phyloP scores from a whole-genome alignment of 2,329 filamentous ascomycete genomes.

The Colletotrichum sp. region DNA sequence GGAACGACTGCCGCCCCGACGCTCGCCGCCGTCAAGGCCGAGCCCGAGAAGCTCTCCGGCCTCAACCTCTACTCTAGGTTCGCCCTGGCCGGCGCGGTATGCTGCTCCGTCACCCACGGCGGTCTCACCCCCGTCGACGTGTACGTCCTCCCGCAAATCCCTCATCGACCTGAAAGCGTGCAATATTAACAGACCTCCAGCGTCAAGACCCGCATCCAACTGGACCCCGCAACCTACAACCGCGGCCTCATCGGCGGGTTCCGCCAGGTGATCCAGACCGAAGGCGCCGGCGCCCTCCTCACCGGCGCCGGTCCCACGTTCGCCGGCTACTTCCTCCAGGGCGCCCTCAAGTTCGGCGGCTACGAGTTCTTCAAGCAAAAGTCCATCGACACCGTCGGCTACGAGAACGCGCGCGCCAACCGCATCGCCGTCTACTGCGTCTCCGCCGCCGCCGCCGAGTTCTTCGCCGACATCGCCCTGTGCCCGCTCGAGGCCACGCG shows the following conservation, averaged over 20 bases:
- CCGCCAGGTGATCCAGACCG: slow-evolving; percentile 81
- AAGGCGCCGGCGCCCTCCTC: slow-evolving; percentile 85
- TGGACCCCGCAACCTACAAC: slow-evolving; percentile 90
- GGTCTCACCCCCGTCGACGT: slow-evolving; percentile 98
- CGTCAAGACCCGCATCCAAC: slow-evolving; percentile 95
- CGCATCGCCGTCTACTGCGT: slow-evolving; percentile 82
- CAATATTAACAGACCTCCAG: slow-evolving; percentile 45
- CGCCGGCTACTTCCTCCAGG: slow-evolving; percentile 93
- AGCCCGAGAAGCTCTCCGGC: slow-evolving; percentile 49
- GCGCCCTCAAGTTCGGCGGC: slow-evolving; percentile 90
- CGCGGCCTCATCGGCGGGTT: slow-evolving; percentile 84
- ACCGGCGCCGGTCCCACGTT: slow-evolving; percentile 86
- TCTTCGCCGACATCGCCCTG: slow-evolving; percentile 80
- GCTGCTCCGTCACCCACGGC: slow-evolving; percentile 98
- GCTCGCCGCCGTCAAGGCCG: slow-evolving; percentile 47
- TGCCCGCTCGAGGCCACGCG: slow-evolving; percentile 93
- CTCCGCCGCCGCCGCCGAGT: slow-evolving; percentile 68
- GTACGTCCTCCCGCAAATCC: slow-evolving; percentile 67
- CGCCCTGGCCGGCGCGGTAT: slow-evolving; percentile 95
- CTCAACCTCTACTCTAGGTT: slow-evolving; percentile 89
- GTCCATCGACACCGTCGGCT: slow-evolving; percentile 79
- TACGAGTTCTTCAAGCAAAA: slow-evolving; percentile 98
- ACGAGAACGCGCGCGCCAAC: slow-evolving; percentile 79
- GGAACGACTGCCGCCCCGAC: slow-evolving; percentile 51
- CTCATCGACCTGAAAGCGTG: background rate